These are phyloP conservation scores for Monosporascus sp. DNA, from an alignment of 2,329 filamentous ascomycete genomes.

Conservation along the genomic window DNA sequence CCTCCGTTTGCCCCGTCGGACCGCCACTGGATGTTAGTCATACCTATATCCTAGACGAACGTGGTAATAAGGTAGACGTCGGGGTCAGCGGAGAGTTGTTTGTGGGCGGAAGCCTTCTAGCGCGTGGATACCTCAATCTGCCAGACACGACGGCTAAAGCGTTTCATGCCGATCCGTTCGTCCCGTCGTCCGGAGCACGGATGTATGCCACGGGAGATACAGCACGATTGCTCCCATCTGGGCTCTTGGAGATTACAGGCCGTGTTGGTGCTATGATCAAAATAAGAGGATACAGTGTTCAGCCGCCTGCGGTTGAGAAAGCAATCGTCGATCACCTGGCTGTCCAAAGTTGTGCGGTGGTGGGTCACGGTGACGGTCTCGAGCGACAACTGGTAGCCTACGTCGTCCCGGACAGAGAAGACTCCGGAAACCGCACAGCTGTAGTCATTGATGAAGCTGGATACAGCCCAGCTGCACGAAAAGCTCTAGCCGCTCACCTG, in stretches of 20 bases:
- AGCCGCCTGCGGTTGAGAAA: conserved; percentile 71
- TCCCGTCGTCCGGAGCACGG: conserved; percentile 51
- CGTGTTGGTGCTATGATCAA: conserved; percentile 78
- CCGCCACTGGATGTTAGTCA: conserved; percentile 62
- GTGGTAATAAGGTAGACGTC: conserved; percentile 55
- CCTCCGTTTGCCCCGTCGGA: conserved; percentile 68
- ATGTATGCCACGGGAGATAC: conserved; percentile 74
- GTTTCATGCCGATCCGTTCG: conserved; percentile 63
- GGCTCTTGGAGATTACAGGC: conserved; percentile 69
- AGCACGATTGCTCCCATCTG: conserved; percentile 61
- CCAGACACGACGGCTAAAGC: conserved; percentile 71
- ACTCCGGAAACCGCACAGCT: conserved; percentile 49
- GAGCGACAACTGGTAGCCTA: conserved; percentile 74
- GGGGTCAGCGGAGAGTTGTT: conserved; percentile 69
- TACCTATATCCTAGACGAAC: conserved; percentile 68
- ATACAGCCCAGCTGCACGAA: conserved; percentile 64
- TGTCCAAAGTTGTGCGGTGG: conserved; percentile 65
- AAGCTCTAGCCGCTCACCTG: conserved; percentile 58
- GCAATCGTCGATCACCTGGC: conserved; percentile 65
- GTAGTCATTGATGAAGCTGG: conserved; percentile 66
- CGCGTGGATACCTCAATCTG: conserved; percentile 73
- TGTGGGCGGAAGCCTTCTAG: conserved; percentile 67
- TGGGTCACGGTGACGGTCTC: conserved; percentile 70
- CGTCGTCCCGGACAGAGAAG: conserved; percentile 62
- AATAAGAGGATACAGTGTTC: conserved; percentile 71